phyloP scores from a whole-genome alignment of 2,329 filamentous ascomycete species.

The Pseudogymnoascus sp. region DNA sequence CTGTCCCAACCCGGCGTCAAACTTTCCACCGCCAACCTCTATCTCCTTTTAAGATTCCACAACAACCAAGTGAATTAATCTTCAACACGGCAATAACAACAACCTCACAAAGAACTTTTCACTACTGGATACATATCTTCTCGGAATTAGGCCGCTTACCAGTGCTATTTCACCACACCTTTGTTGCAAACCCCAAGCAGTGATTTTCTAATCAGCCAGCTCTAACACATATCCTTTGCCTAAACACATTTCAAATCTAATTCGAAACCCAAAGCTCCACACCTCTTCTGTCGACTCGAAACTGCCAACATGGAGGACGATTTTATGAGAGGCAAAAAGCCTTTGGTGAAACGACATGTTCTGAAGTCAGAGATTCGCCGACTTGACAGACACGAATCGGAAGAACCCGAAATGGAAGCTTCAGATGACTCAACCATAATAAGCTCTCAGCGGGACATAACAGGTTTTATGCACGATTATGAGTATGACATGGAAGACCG shows the following conservation, averaged over 20 bases:
- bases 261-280: neutral
- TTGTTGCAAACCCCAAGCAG: neutral
- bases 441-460: neutral
- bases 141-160: neutral
- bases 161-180: neutral
- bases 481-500: conserved; percentile 27
- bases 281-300: neutral
- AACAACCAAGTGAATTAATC: neutral
- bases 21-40: neutral
- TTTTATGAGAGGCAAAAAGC: neutral
- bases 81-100: neutral
- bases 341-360: neutral
- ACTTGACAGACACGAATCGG: neutral
- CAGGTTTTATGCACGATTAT: conserved; percentile 24
- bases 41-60: neutral
- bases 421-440: neutral
- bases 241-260: neutral
- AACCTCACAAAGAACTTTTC: neutral
- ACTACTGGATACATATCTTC: neutral
- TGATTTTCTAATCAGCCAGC: neutral
- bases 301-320: neutral
- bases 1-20: neutral
- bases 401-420: neutral
- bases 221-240: neutral
- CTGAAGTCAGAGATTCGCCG: neutral